Percentiles rank a stretch among this genome's conserved stretches.
These are phyloP conservation scores for Crithidia brevicula DNA, from an alignment of 208 protist genomes.

Conservation along the genomic window DNA sequence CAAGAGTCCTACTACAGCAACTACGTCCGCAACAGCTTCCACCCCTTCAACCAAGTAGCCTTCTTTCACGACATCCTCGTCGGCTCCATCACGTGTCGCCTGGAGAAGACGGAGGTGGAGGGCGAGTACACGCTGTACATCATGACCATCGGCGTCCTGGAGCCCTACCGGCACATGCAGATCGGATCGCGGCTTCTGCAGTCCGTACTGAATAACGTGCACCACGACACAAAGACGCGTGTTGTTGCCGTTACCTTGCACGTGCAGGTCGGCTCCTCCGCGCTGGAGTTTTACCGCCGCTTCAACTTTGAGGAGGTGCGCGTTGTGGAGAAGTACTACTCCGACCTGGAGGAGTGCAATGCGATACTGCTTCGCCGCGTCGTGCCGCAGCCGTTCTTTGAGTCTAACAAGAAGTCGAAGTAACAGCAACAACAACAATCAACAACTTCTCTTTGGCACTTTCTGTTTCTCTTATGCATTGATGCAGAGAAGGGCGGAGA, in stretches of 20 bases:
- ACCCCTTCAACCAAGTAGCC: conserved; percentile 78
- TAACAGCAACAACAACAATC: neutral
- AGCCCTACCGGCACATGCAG: conserved; percentile 88
- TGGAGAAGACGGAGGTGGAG: conserved; percentile 67
- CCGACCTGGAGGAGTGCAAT: conserved; percentile 79
- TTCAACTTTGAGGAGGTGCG: conserved; percentile 74
- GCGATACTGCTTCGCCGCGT: conserved; percentile 68
- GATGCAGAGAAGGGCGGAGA: no score
- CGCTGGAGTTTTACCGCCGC: conserved; percentile 83
- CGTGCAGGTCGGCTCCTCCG: conserved; percentile 84
- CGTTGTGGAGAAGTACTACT: conserved; percentile 77
- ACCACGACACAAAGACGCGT: conserved; percentile 51
- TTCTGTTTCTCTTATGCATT: conserved; percentile 1
- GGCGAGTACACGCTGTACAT: conserved; percentile 85
- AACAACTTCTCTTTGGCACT: no score
- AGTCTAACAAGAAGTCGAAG: conserved; percentile 49
- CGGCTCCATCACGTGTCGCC: conserved; percentile 89
- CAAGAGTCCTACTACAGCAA: conserved; percentile 82
- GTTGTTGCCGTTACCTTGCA: conserved; percentile 78
- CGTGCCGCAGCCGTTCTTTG: conserved; percentile 58
- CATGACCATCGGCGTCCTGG: conserved; percentile 94
- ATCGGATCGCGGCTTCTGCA: conserved; percentile 83
- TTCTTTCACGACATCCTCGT: conserved; percentile 93
- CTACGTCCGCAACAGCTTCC: conserved; percentile 62
- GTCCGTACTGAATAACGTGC: conserved; percentile 53